A percentile compares a stretch with the other conserved stretches of the same genome.
Evolutionary conservation across 2,329 filamentous ascomycete species (phyloP).

Genomic region (Aspergillus quadricinctus): DNA sequence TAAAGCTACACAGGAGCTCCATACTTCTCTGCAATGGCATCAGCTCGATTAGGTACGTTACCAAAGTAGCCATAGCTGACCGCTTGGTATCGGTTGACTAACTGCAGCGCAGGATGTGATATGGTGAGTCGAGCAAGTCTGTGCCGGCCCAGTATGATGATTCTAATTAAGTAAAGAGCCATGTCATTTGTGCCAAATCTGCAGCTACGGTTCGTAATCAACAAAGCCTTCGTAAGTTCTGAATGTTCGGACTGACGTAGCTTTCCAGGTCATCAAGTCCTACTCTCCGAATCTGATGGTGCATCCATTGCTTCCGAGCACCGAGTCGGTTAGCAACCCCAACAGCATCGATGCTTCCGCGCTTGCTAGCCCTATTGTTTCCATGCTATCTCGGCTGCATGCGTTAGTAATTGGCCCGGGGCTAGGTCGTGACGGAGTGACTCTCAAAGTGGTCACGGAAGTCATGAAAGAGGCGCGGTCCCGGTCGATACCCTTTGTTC

Average conservation of each 20-base stretch:
- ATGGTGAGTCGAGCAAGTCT: conserved; percentile 58
- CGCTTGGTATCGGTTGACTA: conserved; percentile 9
- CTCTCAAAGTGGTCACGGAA: conserved; percentile 77
- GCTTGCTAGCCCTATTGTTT: conserved; percentile 66
- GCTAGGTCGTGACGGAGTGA: conserved; percentile 80
- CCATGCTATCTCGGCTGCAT: conserved; percentile 80
- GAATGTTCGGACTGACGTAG: not conserved
- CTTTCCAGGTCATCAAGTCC: conserved; percentile 76
- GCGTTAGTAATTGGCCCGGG: conserved; percentile 91
- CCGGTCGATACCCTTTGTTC: conserved; percentile 68
- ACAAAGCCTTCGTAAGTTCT: not conserved
- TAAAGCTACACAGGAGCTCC: conserved; percentile 82
- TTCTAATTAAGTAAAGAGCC: conserved; percentile 46
- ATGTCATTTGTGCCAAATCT: conserved; percentile 90
- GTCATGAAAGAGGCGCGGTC: conserved; percentile 76
- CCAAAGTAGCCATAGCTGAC: not conserved
- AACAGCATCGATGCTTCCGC: conserved; percentile 51
- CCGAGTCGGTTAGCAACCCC: conserved; percentile 47
- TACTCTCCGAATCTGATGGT: conserved; percentile 99
- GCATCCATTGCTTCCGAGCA: conserved; percentile 87
- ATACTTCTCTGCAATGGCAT: conserved; percentile 97
- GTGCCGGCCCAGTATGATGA: not conserved
- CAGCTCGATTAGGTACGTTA: conserved; percentile 68
- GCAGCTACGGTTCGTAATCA: conserved; percentile 55
- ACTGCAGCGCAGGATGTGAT: conserved; percentile 53